Conservation (phyloP, 805 yeast species). For the Zygotorulaspora chibaensis region DNA sequence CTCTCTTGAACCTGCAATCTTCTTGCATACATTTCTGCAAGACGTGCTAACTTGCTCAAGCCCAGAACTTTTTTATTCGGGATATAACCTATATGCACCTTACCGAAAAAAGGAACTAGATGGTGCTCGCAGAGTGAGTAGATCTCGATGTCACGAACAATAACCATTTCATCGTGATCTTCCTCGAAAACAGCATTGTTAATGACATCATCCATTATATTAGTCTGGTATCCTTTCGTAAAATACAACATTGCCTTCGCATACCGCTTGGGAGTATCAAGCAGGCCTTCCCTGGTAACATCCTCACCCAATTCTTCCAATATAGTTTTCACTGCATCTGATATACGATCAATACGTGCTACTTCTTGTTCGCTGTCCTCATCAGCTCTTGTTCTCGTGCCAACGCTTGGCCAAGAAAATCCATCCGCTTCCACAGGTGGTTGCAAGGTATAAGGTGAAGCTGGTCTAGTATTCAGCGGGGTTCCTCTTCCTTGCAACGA, state of each 20-base stretch:
- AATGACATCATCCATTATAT: conserved; percentile 77
- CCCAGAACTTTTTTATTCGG: conserved; percentile 94
- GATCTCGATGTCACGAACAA: conserved; percentile 89
- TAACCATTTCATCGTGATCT: conserved; percentile 98
- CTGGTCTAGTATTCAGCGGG: conserved; percentile 70
- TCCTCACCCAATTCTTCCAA: conserved; percentile 89
- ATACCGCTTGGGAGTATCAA: conserved; percentile 93
- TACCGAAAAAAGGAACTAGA: conserved; percentile 94
- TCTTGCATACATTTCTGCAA: conserved; percentile 96
- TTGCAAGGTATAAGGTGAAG: conserved; percentile 74
- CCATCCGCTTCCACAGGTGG: conserved; percentile 91
- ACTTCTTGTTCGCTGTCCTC: conserved; percentile 60
- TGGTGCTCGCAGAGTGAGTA: conserved; percentile 96
- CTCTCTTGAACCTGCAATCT: conserved; percentile 98
- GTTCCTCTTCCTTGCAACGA: conserved; percentile 36
- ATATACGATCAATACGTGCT: conserved; percentile 70
- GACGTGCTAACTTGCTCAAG: conserved; percentile 83
- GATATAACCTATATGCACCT: conserved; percentile 95
- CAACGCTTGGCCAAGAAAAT: conserved; percentile 87
- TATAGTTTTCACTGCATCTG: conserved; percentile 72
- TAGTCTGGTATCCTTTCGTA: conserved; percentile 95
- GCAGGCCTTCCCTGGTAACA: conserved; percentile 76
- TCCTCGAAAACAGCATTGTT: conserved; percentile 96
- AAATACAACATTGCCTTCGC: conserved; percentile 95
- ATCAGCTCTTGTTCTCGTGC: conserved; percentile 74